Percentiles rank a stretch among this genome's conserved stretches.
These are phyloP conservation scores for Baorangia bicolor DNA, from an alignment of 768 basidiomycete species.

Conservation along the genomic window DNA sequence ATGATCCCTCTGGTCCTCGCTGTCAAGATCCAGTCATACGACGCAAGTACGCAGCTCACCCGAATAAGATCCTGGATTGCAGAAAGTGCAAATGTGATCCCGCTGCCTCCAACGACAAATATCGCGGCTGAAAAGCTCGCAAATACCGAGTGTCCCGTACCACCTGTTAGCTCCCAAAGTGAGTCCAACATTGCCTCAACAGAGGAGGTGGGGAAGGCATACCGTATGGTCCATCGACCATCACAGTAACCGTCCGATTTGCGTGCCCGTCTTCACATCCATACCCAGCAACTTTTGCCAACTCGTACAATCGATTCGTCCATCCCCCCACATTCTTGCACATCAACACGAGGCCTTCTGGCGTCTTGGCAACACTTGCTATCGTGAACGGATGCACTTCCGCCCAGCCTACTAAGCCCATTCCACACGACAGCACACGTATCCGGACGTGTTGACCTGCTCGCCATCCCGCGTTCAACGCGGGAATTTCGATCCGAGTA, in stretches of 20 bases:
- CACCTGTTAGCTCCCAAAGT: slow-evolving; percentile 30
- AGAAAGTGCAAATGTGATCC: slow-evolving; percentile 55
- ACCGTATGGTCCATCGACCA: slow-evolving; percentile 59
- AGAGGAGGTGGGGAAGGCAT: not conserved
- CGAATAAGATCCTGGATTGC: slow-evolving; percentile 54
- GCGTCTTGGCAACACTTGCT: slow-evolving; percentile 40
- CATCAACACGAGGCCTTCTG: slow-evolving; percentile 48
- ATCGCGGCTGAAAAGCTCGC: slow-evolving; percentile 52
- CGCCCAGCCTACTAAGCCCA: slow-evolving; percentile 39
- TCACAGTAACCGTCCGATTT: slow-evolving; percentile 34
- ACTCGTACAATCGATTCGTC: slow-evolving; percentile 44
- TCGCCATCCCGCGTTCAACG: slow-evolving; percentile 52
- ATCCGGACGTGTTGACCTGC: slow-evolving; percentile 62
- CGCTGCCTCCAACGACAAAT: slow-evolving; percentile 59
- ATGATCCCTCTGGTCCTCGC: slow-evolving; percentile 18
- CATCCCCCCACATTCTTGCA: slow-evolving; percentile 52
- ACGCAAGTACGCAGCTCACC: slow-evolving; percentile 16
- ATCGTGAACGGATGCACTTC: slow-evolving; percentile 57
- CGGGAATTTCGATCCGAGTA: slow-evolving; percentile 47
- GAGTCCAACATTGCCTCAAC: not conserved
- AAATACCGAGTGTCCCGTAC: slow-evolving; percentile 45
- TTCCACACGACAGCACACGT: slow-evolving; percentile 40
- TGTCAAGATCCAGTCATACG: slow-evolving; percentile 1
- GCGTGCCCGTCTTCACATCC: slow-evolving; percentile 29
- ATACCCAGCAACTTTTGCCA: slow-evolving; percentile 38